Evolutionary conservation across 371 early-diverging fungal species (phyloP), one percentile per base, ranked within the genome.

Genomic region (Mortierella sp.): DNA sequence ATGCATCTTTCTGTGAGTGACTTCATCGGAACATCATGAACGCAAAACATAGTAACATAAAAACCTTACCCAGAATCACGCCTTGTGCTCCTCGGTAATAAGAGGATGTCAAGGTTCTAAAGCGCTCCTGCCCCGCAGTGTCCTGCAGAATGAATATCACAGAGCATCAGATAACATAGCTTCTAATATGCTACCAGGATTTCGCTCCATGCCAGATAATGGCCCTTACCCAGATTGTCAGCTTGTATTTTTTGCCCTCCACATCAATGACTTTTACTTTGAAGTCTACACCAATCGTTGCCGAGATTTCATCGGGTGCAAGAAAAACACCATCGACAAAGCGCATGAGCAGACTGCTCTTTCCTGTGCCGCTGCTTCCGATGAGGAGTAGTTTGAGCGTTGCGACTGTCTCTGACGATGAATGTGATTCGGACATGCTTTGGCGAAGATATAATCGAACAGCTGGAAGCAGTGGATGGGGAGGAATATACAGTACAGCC

Each of bases 51-150:
- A 9, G 7, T n/a, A 52, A 34, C 3, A 6, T 12, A 28, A 43
- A 62, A 24, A 7, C 15, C 75, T 55, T 85, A 92, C 93, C 97
- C 28, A 99, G 81, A 64, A 99, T 93, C 14, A 99, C 96, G 21
- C 99, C 99, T 80, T 99, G 97, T 5, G 99, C 99, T 19, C 99
- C 99, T 51, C 99, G 90, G 78, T 99, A 99, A 81, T 99, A 99
- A 31, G 95, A 94, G 4, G 97, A 96, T n/a, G 99, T 99, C 50
- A 99, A 88, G 0, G 99, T 99, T 59, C 99, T 86, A 83, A 99
- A 99, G 34, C 99, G 89, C 81, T 99, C 99, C 83, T 99, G 99
- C 14, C 99, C 99, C 7, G 99, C 99, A 1, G 99, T 99, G 80
- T 99, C 99, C 99, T 98, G 87, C 9, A 47, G 50, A 52, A 26